phyloP scores from a whole-genome alignment of 225 moss, liverwort and hornwort species.

The Ulota crispa region DNA sequence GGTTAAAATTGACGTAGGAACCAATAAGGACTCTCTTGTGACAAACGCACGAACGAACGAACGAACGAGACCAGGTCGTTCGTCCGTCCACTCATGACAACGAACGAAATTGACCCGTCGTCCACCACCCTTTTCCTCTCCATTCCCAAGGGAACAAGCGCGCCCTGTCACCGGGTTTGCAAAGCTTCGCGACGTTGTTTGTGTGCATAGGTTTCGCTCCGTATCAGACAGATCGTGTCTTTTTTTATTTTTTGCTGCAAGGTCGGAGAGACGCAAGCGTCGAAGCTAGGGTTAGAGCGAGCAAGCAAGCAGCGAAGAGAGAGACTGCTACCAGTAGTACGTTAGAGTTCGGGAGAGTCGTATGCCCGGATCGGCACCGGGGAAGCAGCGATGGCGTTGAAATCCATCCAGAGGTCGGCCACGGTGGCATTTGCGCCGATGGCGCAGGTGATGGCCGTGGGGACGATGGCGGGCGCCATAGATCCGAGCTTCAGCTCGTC shows the following conservation, averaged over 20 bases:
- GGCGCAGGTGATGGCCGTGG: constrained; percentile 84
- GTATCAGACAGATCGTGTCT: neutral
- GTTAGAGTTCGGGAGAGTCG: constrained; percentile 1
- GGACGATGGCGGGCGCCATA: constrained; percentile 96
- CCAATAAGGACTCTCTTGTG: neutral
- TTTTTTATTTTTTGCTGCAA: neutral
- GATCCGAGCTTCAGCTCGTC: constrained; percentile 96
- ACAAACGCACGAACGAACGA: neutral
- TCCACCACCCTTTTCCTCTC: neutral
- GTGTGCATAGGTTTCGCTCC: constrained; percentile 34
- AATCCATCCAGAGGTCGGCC: constrained; percentile 83
- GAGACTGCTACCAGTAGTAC: no score
- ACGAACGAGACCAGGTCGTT: neutral
- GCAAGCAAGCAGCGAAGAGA: no score
- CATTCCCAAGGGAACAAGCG: neutral
- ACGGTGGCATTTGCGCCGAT: constrained; percentile 98
- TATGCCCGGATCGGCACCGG: constrained; percentile 46
- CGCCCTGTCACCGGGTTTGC: neutral
- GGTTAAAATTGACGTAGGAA: no score
- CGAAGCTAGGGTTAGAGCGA: no score
- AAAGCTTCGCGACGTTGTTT: neutral
- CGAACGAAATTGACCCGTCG: neutral
- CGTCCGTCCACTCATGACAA: neutral
- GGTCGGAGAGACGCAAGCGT: neutral
- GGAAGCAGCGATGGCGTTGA: constrained; percentile 60